Evolutionary conservation across 1,284 basidiomycete genomes (phyloP), one percentile per base, ranked within the genome.

Genomic region (Amylostereum areolatum): DNA sequence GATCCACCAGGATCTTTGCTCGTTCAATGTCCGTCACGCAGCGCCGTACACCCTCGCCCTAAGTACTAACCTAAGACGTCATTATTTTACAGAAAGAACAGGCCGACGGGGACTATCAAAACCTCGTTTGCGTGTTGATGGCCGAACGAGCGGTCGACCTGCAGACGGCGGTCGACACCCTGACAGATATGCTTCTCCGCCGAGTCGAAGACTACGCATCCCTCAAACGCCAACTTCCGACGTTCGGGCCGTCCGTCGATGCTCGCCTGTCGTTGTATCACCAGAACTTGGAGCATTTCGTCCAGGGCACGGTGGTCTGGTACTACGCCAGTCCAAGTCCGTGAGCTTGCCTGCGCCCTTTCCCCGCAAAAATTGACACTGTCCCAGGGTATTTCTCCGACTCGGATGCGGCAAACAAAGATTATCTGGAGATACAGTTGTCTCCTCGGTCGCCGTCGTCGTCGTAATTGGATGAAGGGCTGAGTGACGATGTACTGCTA

Each of bases 241-340:
- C 70, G 2, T 75, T 75, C 49, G 73, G 73, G 1, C 47, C 61
- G 6, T 62, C 70, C 1, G 64, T 72, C 34, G 74, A 75, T 48
- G 54, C 53, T 5, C 69, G 70, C 41, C 58, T 75, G 34, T 64
- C 57, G 5, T 59, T 57, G 9, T 75, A 75, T 58, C 53, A 69
- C 49, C 57, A 57, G 34, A 71, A 68, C 2, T 57, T 76, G 9
- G 75, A 77, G 55, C 65, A 74, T 50, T 76, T 73, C 56, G 69
- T 70, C 2, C 75, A 76, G 51, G 74, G 75, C 12, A 73, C 71
- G 4, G 66, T 75, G 5, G 55, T 73, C 35, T 77, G 75, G 75
- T 74, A 72, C 49, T 75, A 73, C 43, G 59, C 66, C 6, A 69
- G 68, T 51, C 67, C 69, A 31, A 60, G 69, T 71, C 54, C 56